Base-by-base conservation (phyloP, 139 green algal species). In the Chlamydomonas sp. region DNA sequence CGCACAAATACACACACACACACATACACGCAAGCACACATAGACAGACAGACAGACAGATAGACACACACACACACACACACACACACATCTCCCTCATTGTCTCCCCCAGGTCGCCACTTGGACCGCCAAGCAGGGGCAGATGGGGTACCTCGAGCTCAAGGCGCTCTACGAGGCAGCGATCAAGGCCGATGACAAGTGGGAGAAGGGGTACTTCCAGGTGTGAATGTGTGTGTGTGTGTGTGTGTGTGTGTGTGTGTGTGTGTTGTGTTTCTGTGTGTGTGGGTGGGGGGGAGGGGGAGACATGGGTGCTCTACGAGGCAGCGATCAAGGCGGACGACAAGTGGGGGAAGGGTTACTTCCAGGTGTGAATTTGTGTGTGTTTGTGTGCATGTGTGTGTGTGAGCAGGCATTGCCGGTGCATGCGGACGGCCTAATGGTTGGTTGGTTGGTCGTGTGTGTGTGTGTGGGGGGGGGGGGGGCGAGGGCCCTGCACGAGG, bases 181-280 rank as follows among this genome's bases (percentile, higher is more conserved):
- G 2, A 62, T 82, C 6, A 30, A 62, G 1, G 39, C 90, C 16
- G 81, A 90, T 20, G 36, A 65, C 5, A 62, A 65, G 10, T 92
- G 84, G 80, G 93, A 96, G 79, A 89, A 92, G 62, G 79, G 76
- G 2, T 85, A 93, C 72, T 98, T 97, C 72, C 76, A 68, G 26
- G 26, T 38, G 43, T 20, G 43, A 20, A 26, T 13, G 43, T 54
- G 43, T 20, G 43, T 20, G 16, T 13, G 43, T 54, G 43, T 54
- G 43, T 26, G 20, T 13, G 43, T 54, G 43, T 54, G 20, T 54
- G 13, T 54, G 43, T 54, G 43, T 54, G 43, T 54, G 13, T 54
- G n/a, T n/a, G n/a, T n/a, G n/a, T n/a, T 54, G 43, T 54, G 20
- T 54, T 54, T 20, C 20, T 54, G 20, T 54, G 43, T 54, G 43